Conservation (phyloP, 805 yeast species). For the Pichia occidentalis region DNA sequence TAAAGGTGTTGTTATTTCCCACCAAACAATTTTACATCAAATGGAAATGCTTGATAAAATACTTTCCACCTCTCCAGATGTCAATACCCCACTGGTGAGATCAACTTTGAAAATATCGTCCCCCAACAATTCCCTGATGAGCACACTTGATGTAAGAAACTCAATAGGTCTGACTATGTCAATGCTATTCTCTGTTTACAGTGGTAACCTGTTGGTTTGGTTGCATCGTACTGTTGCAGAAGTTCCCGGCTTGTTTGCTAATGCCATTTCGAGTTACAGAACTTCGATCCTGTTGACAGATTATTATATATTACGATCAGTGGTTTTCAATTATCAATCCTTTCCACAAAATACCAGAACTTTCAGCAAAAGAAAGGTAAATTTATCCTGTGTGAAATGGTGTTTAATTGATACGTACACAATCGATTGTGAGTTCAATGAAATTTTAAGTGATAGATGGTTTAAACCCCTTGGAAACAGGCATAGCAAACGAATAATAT, state of each 20-base stretch:
- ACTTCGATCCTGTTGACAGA: conserved; percentile 78
- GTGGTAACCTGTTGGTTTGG: conserved; percentile 80
- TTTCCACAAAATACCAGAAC: conserved; percentile 81
- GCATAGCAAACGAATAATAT: conserved; percentile 65
- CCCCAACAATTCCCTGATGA: conserved; percentile 49
- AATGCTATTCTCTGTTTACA: conserved; percentile 67
- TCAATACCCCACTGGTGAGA: conserved; percentile 37
- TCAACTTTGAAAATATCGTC: conserved; percentile 43
- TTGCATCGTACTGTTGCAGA: conserved; percentile 68
- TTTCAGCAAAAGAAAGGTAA: conserved; percentile 68
- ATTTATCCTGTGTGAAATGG: conserved; percentile 77
- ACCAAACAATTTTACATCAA: conserved; percentile 81
- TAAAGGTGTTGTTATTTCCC: conserved; percentile 90
- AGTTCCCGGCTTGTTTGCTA: conserved; percentile 81
- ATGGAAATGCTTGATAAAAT: conserved; percentile 70
- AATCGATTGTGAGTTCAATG: conserved; percentile 89
- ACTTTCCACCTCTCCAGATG: conserved; percentile 51
- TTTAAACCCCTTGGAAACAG: conserved; percentile 82
- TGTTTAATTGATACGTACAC: conserved; percentile 83
- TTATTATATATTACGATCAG: conserved; percentile 81
- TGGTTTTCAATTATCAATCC: conserved; percentile 86
- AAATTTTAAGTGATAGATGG: conserved; percentile 84
- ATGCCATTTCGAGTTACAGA: conserved; percentile 60
- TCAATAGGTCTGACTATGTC: conserved; percentile 87
- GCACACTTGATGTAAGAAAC: conserved; percentile 62